A percentile compares a stretch with the other conserved stretches of the same genome.
Evolutionary conservation across 2,329 filamentous ascomycete species (phyloP).

Genomic region (Colletotrichum zoysiae): DNA sequence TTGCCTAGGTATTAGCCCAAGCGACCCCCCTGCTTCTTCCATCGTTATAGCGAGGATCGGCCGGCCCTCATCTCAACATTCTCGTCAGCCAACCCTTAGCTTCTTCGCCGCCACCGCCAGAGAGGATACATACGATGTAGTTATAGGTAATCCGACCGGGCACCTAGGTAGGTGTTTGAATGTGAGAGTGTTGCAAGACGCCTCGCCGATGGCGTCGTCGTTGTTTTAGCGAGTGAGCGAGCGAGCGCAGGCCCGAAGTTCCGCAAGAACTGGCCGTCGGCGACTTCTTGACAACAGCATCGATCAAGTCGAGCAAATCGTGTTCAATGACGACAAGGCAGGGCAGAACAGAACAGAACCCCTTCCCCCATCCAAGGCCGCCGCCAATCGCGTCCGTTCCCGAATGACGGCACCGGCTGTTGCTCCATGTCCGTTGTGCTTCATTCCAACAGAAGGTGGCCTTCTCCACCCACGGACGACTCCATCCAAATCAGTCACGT

Average conservation of each 20-base stretch:
- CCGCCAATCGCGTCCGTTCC: constrained; percentile 20
- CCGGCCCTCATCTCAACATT: background rate
- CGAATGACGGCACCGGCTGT: constrained; percentile 16
- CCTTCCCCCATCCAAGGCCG: background rate
- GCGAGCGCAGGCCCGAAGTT: background rate
- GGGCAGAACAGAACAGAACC: background rate
- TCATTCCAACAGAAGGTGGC: background rate
- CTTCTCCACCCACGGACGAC: background rate
- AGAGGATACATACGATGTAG: too few species aligned
- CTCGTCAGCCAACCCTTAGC: constrained; percentile 1
- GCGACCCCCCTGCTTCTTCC: background rate
- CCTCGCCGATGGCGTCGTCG: constrained; percentile 7
- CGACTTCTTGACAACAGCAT: background rate
- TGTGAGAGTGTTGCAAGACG: background rate
- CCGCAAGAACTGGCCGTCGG: constrained; percentile 1
- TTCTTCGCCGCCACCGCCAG: background rate
- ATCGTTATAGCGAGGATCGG: background rate
- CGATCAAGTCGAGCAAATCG: constrained; percentile 5
- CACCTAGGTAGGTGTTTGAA: background rate
- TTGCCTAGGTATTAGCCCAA: constrained; percentile 11
- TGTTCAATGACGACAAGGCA: background rate
- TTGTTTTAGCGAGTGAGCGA: background rate
- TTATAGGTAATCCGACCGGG: background rate
- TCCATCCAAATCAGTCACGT: background rate
- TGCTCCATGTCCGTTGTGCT: background rate